Percentiles rank a stretch among this genome's conserved stretches.
Evolutionary conservation across 805 yeast species (phyloP).

Genomic region (Yarrowia phangngaensis): DNA sequence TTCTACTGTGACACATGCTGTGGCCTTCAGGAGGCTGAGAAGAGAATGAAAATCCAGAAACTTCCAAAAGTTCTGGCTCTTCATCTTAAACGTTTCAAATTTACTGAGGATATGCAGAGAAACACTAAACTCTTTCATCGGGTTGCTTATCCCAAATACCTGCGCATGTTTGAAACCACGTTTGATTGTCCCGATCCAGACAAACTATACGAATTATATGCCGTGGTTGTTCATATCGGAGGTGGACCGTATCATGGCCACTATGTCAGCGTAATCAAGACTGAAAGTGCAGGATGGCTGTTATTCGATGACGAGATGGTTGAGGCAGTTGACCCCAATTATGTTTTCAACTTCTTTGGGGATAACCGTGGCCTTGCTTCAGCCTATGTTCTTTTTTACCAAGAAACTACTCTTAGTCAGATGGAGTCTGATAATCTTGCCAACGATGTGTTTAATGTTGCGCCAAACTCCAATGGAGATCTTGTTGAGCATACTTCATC

Average conservation of each 20-base stretch:
- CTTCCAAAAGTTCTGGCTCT: slow-evolving; percentile 76
- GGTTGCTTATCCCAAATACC: slow-evolving; percentile 69
- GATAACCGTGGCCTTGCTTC: slow-evolving; percentile 84
- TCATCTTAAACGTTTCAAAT: slow-evolving; percentile 89
- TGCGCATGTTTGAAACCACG: slow-evolving; percentile 65
- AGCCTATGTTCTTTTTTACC: slow-evolving; percentile 85
- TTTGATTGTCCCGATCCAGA: slow-evolving; percentile 50
- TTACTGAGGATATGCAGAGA: slow-evolving; percentile 73
- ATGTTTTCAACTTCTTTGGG: slow-evolving; percentile 82
- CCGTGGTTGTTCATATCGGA: slow-evolving; percentile 90
- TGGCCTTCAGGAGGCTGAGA: slow-evolving; percentile 89
- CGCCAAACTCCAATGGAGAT: slow-evolving; percentile 12
- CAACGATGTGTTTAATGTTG: slow-evolving; percentile 22
- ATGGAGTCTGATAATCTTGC: slow-evolving; percentile 25
- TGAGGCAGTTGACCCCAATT: slow-evolving; percentile 77
- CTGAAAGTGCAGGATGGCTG: slow-evolving; percentile 78
- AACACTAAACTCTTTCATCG: slow-evolving; percentile 84
- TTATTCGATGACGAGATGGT: slow-evolving; percentile 94
- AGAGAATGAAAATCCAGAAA: slow-evolving; percentile 72
- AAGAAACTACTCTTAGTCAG: slow-evolving; percentile 42
- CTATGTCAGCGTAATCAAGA: slow-evolving; percentile 81
- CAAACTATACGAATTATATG: slow-evolving; percentile 72
- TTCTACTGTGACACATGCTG: slow-evolving; percentile 89
- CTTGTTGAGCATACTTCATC: slow-evolving; percentile 19
- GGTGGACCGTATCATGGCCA: slow-evolving; percentile 99